Evolutionary conservation across 805 yeast genomes (phyloP).

Genomic region (Sporopachydermia quercuum): DNA sequence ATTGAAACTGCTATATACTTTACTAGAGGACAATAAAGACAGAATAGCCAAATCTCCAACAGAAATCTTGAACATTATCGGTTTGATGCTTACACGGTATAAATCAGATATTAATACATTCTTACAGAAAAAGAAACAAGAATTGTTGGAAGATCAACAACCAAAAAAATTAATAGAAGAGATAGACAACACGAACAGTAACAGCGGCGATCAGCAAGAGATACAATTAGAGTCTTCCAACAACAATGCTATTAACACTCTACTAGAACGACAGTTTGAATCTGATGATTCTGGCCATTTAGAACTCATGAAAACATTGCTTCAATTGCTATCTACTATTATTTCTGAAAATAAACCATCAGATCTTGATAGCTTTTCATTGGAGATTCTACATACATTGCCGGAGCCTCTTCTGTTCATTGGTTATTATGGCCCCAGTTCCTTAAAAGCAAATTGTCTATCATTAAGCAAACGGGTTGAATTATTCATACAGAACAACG

Average conservation of each 20-base stretch:
- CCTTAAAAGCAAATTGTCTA: background rate
- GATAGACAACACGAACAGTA: background rate
- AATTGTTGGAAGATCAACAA: too few species aligned
- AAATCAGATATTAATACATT: background rate
- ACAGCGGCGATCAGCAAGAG: too few species aligned
- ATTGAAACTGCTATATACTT: slow-evolving; percentile 1
- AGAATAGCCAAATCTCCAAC: background rate
- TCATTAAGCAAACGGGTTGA: background rate
- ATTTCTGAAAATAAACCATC: slow-evolving; percentile 16
- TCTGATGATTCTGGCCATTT: background rate
- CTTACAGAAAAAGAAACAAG: too few species aligned
- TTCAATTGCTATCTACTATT: slow-evolving; percentile 21
- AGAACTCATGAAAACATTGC: background rate
- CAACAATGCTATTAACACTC: too few species aligned
- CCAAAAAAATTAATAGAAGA: background rate
- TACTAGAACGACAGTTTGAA: background rate
- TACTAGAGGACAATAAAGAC: background rate
- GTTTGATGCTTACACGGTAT: background rate
- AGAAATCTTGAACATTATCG: slow-evolving; percentile 16
- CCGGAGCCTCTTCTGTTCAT: background rate
- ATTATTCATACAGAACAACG: slow-evolving; percentile 7
- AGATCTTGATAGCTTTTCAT: slow-evolving; percentile 8
- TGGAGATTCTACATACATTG: background rate
- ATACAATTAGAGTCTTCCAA: too few species aligned
- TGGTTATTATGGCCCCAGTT: background rate